A percentile compares a stretch with the other conserved stretches of the same genome.
Conservation (phyloP, 179 eudicot genomes). For the Nepenthes alata region DNA sequence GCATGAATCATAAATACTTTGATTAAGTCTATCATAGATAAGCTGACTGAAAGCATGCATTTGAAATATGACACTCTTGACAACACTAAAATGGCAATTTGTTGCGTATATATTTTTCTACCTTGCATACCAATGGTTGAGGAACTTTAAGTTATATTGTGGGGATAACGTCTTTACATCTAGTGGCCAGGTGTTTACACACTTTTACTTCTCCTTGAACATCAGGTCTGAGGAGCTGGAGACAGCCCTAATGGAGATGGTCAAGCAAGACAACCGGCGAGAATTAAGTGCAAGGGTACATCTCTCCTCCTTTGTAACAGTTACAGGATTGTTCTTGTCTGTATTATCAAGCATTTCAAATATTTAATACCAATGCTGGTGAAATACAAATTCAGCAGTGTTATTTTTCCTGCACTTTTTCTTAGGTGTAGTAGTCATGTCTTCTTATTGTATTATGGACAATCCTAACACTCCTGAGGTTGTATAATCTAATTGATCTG, state of each 20-base stretch:
- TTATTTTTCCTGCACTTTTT: background rate
- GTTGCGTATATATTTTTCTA: no score
- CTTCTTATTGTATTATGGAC: background rate
- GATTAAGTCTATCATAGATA: no score
- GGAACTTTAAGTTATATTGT: no score
- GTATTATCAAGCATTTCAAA: background rate
- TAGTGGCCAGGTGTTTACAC: background rate
- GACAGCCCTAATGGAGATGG: slow-evolving; percentile 96
- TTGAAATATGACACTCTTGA: no score
- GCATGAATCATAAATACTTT: no score
- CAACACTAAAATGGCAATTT: no score
- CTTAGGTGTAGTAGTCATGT: background rate
- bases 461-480: background rate
- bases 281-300: slow-evolving; percentile 79
- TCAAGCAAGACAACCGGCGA: slow-evolving; percentile 92
- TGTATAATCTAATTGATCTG: background rate
- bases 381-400: background rate
- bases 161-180: no score
- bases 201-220: background rate
- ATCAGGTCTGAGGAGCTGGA: slow-evolving; percentile 95
- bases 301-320: background rate
- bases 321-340: no score
- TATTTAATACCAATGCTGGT: background rate
- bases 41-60: no score
- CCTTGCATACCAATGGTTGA: no score